These are phyloP conservation scores for Aspergillus bombycis DNA, from an alignment of 2,329 filamentous ascomycete species.

Conservation along the genomic window DNA sequence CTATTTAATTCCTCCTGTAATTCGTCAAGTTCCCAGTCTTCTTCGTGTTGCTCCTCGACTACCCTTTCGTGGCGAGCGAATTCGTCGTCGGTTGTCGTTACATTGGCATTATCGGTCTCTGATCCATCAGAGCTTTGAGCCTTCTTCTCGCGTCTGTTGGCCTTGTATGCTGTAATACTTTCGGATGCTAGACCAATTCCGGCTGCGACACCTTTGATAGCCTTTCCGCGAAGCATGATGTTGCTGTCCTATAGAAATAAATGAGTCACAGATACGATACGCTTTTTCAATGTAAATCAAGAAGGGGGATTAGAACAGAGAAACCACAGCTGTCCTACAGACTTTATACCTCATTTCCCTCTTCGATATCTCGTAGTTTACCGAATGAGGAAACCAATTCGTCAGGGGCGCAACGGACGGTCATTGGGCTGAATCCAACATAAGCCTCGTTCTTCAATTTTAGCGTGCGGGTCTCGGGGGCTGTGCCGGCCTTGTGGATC, in stretches of 20 bases:
- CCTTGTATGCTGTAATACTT: slow-evolving; percentile 24
- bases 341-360: background rate
- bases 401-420: background rate
- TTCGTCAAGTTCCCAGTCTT: slow-evolving; percentile 31
- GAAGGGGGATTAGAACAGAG: background rate
- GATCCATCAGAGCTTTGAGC: background rate
- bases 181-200: slow-evolving; percentile 34
- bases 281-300: too few species aligned
- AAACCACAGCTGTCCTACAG: background rate
- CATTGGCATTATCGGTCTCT: background rate
- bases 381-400: background rate
- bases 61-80: background rate
- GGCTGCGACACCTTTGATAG: slow-evolving; percentile 25
- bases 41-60: slow-evolving; percentile 15
- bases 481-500: background rate
- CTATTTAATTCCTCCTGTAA: slow-evolving; percentile 23
- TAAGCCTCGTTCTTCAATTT: background rate
- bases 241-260: background rate
- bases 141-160: slow-evolving; percentile 17
- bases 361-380: background rate
- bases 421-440: background rate
- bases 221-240: background rate
- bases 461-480: background rate
- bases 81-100: background rate
- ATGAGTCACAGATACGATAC: background rate